Conservation (phyloP, 1,139 yeast genomes). For the Candida albicans region DNA sequence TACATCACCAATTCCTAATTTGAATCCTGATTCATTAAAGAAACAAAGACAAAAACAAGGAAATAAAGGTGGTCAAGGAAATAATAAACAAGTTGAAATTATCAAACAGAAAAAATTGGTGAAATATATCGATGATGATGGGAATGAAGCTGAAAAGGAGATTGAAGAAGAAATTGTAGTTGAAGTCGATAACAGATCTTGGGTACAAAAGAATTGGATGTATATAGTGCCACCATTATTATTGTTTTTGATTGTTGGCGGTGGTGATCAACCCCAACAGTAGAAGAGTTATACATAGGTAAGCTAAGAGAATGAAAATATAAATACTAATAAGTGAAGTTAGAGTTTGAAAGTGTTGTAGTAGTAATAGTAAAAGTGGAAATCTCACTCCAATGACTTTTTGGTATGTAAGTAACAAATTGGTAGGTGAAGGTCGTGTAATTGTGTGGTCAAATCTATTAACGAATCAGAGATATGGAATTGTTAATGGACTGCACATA, state of each 20-base stretch:
- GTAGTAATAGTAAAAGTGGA: too few species aligned
- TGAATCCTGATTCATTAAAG: slow-evolving; percentile 22
- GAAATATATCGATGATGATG: slow-evolving; percentile 23
- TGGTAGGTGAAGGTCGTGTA: not conserved
- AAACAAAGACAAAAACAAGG: slow-evolving; percentile 12
- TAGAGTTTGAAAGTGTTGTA: too few species aligned
- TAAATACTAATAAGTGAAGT: too few species aligned
- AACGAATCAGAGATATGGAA: slow-evolving; percentile 15
- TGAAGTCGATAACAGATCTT: slow-evolving; percentile 42
- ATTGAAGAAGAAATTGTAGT: slow-evolving; percentile 26
- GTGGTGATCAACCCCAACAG: slow-evolving; percentile 18
- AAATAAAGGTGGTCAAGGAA: not conserved
- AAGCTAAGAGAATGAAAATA: too few species aligned
- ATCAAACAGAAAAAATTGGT: slow-evolving; percentile 11
- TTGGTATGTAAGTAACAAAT: too few species aligned
- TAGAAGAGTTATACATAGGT: not conserved
- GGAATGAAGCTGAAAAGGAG: slow-evolving; percentile 25
- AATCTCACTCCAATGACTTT: too few species aligned
- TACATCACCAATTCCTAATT: slow-evolving; percentile 28
- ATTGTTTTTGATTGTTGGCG: slow-evolving; percentile 29
- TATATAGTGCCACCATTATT: slow-evolving; percentile 46
- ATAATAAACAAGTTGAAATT: slow-evolving; percentile 10
- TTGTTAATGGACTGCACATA: slow-evolving; percentile 15
- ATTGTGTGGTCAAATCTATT: not conserved
- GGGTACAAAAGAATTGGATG: slow-evolving; percentile 57